Base-by-base conservation (phyloP, 768 basidiomycete genomes). In the Xerocomellus intermedius region DNA sequence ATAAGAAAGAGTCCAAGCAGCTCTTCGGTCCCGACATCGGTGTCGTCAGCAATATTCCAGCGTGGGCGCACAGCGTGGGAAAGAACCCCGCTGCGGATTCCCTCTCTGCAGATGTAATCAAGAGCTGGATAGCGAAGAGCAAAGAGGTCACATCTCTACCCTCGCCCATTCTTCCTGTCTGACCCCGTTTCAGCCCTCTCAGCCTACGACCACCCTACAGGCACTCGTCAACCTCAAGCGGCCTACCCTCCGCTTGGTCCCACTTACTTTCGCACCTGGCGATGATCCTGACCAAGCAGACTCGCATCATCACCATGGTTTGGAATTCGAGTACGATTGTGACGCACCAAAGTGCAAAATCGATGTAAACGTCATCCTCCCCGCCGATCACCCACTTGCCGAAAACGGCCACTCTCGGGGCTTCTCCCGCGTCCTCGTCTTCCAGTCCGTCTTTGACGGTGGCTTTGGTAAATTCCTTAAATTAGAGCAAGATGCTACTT, bases 1-100 rank as follows among this genome's bases (percentile, higher is more conserved):
- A 62, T 0, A 50, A 79, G 63, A 79, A 84, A 43, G 81, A 81
- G 60, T 86, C 83, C 67, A 82, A 83, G 41, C 82, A 83, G 13
- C 81, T 97, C 42, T 97, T 96, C 71, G 94, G 94, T 0, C 94
- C 94, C 9, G 90, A 87, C 69, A 89, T 97, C 53, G 94, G 94
- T 10, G 79, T 87, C 48, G 81, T 88, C 43, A 81, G 74, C 65
- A 79, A 75, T 50, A 83, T 83, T 1, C 90, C 91, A 9, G 72
- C 82, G 0, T 93, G 91, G 91, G 84, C 90, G 2, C 72, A 81
- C 26, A 63, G 69, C 26, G 75, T 75, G 48, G 86, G 88, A 69
- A 91, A 87, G 77, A 82, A 76, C 57, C 69, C 79, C 16, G 65
- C 80, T 42, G 77, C 79, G 37, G 89, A 92, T 63, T 83, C 84